These are phyloP conservation scores for Claviceps citrina DNA, from an alignment of 2,329 filamentous ascomycete genomes.

Conservation along the genomic window DNA sequence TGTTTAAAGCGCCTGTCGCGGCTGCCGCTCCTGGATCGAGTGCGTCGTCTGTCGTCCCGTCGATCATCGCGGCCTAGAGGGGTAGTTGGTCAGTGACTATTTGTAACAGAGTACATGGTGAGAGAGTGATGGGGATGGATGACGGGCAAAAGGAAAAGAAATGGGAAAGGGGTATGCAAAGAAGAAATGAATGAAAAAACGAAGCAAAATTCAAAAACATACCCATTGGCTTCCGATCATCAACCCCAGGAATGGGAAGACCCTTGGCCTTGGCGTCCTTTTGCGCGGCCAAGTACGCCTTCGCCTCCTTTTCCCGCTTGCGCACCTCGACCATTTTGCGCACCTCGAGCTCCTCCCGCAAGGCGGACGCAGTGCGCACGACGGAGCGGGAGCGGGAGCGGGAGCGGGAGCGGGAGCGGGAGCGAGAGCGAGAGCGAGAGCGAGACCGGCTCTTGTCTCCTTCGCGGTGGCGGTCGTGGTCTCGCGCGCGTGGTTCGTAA, in stretches of 20 bases:
- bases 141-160: too few species aligned
- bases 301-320: conserved; percentile 48
- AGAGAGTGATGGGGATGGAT: too few species aligned
- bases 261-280: conserved; percentile 45
- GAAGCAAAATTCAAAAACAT: neutral
- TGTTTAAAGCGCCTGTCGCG: conserved; percentile 20
- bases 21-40: conserved; percentile 17
- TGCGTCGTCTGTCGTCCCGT: conserved; percentile 24
- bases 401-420: conserved; percentile 28
- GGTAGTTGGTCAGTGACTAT: too few species aligned
- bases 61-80: conserved; percentile 7
- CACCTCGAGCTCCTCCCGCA: conserved; percentile 35
- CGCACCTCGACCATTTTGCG: conserved; percentile 48
- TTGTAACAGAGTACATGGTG: too few species aligned
- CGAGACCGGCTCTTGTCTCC: conserved; percentile 29
- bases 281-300: conserved; percentile 47
- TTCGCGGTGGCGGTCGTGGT: conserved; percentile 27
- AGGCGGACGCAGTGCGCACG: conserved; percentile 22
- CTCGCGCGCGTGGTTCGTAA: conserved; percentile 9
- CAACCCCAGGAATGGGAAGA: conserved; percentile 40
- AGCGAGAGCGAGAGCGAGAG: conserved; percentile 22
- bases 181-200: too few species aligned
- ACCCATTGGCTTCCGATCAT: conserved; percentile 26
- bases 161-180: too few species aligned
- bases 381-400: conserved; percentile 21